Conservation (phyloP, 768 basidiomycete species). For the Amanita exitialis region DNA sequence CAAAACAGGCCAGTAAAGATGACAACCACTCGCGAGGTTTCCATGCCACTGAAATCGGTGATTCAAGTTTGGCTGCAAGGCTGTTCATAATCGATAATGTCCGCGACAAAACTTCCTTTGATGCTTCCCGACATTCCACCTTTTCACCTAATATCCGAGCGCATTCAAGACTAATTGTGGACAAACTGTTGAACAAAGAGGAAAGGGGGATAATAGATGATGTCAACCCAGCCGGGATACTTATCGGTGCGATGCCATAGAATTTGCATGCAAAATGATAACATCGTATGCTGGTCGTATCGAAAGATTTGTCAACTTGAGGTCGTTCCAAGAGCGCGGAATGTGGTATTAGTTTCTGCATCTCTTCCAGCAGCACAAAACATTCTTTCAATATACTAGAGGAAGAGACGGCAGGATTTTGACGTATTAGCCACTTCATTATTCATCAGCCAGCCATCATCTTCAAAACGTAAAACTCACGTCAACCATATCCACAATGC, state of each 20-base stretch:
- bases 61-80: slow-evolving; percentile 35
- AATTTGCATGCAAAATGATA: slow-evolving; percentile 52
- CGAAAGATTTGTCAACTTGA: slow-evolving; percentile 16
- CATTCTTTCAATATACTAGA: slow-evolving; percentile 27
- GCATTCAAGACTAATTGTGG: slow-evolving; percentile 35
- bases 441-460: not conserved
- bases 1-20: slow-evolving; percentile 37
- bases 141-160: slow-evolving; percentile 25
- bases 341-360: slow-evolving; percentile 40
- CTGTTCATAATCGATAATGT: slow-evolving; percentile 40
- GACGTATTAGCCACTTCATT: slow-evolving; percentile 25
- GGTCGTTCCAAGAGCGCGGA: slow-evolving; percentile 42
- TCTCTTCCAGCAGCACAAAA: slow-evolving; percentile 41
- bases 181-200: slow-evolving; percentile 45
- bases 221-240: slow-evolving; percentile 14
- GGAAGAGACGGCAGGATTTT: slow-evolving; percentile 23
- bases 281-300: slow-evolving; percentile 24
- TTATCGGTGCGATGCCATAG: slow-evolving; percentile 36
- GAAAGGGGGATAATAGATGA: slow-evolving; percentile 37
- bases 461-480: slow-evolving; percentile 29
- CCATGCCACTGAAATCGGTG: slow-evolving; percentile 40
- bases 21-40: slow-evolving; percentile 55
- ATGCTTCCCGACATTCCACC: slow-evolving; percentile 17
- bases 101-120: slow-evolving; percentile 44
- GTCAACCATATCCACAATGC: slow-evolving; percentile 51